Base-by-base conservation (phyloP, 116 monocot genomes). In the Trichopus zeylanicus region DNA sequence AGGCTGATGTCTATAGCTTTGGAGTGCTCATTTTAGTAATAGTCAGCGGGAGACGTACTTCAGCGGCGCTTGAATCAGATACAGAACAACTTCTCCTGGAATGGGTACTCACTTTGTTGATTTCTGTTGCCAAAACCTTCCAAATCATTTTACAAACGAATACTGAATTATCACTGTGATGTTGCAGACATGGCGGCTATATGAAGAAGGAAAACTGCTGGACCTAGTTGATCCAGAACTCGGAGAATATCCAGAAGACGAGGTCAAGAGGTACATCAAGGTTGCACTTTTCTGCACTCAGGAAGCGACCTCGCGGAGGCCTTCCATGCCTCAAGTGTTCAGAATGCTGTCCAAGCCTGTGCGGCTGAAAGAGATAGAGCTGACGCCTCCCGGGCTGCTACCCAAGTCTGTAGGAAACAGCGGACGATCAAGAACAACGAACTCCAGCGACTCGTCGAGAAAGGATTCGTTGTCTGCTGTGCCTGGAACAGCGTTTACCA, bases 251-350 rank as follows among this genome's bases (percentile, higher is more conserved):
- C 79, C 83, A 0, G 79, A 79, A 65, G 78, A 78, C 1, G 67
- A 83, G 62, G 76, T 77, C 10, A 19, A 79, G n/a, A 69, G 70
- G 31, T 83, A 67, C 70, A 77, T 79, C 35, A 87, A 83, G 55
- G 70, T 76, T 15, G 87, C 70, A 18, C 79, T 87, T 22, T 87
- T 87, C 60, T 87, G 87, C 71, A 73, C 70, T 3, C 87, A 87
- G 60, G 79, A 63, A 29, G 65, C 70, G 26, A 73, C 79, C 1
- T 48, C 52, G 1, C 62, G 87, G 8, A 62, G 87, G 64, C 87
- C 87, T 28, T 57, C 79, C 4, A 88, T 88, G 83, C 34, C 62
- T 4, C 73, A 75, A 55, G 87, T 88, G 29, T 48, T 83, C 10
- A 67, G 68, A 30, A 88, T 88, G 87, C 38, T 88, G 57, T 83